Evolutionary conservation across 805 yeast genomes (phyloP).

Genomic region (Starmerella stigmatis): DNA sequence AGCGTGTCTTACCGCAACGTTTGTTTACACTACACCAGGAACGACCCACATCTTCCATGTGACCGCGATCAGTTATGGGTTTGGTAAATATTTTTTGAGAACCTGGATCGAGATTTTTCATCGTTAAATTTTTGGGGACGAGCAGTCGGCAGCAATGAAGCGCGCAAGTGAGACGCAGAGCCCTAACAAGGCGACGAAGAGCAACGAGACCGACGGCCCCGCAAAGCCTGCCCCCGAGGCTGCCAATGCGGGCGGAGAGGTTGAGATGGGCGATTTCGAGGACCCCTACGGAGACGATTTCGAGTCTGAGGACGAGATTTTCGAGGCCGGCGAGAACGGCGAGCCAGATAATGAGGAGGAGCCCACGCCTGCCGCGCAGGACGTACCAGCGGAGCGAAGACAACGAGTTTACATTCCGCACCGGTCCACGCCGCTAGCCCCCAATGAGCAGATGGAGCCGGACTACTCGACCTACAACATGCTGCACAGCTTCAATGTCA

Average conservation of each 20-base stretch:
- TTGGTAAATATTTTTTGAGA: conserved; percentile 6
- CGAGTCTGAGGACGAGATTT: conserved; percentile 58
- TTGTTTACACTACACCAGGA: no score
- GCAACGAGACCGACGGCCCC: conserved; percentile 7
- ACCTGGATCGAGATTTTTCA: conserved; percentile 4
- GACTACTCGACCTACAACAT: conserved; percentile 94
- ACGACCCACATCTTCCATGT: no score
- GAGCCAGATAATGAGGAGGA: conserved; percentile 74
- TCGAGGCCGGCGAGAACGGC: conserved; percentile 81
- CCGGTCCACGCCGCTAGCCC: conserved; percentile 78
- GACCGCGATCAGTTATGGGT: no score
- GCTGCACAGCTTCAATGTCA: conserved; percentile 85
- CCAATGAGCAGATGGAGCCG: conserved; percentile 91
- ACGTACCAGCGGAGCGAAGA: not conserved
- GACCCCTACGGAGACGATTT: conserved; percentile 64
- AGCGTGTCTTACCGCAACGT: no score
- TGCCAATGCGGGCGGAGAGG: conserved; percentile 19
- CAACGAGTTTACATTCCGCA: conserved; percentile 67
- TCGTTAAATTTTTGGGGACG: conserved; percentile 1
- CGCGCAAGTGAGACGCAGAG: conserved; percentile 16
- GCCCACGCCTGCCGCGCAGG: conserved; percentile 25
- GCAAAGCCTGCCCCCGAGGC: conserved; percentile 8
- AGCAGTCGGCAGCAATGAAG: conserved; percentile 13
- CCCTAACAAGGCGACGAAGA: conserved; percentile 13
- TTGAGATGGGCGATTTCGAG: conserved; percentile 43